Conservation (phyloP, 768 basidiomycete species). For the Cystobasidiopsis lactophilus region DNA sequence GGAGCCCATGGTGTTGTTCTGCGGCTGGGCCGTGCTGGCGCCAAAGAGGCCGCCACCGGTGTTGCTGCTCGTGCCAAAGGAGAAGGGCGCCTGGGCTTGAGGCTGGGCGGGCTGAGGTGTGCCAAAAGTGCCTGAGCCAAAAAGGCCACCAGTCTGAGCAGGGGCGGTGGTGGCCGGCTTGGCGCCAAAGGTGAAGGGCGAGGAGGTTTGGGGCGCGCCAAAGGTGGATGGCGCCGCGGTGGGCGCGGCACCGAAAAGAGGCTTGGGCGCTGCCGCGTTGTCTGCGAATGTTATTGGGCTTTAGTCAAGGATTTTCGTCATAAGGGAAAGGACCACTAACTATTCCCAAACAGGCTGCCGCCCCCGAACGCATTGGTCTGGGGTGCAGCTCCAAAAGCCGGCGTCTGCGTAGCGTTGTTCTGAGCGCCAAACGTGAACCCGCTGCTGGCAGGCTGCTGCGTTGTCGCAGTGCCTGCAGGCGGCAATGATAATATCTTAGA, state of each 20-base stretch:
- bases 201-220: neutral
- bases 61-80: slow-evolving; percentile 11
- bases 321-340: no score
- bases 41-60: neutral
- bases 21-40: slow-evolving; percentile 5
- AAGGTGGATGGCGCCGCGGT: neutral
- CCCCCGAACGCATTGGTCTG: no score
- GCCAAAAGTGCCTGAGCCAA: neutral
- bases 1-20: slow-evolving; percentile 26
- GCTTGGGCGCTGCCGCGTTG: neutral
- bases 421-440: neutral
- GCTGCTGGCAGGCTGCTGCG: neutral
- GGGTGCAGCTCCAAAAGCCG: no score
- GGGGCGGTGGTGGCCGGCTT: neutral
- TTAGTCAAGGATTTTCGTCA: no score
- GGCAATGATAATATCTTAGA: no score
- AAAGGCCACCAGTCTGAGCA: neutral
- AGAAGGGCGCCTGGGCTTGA: slow-evolving; percentile 6
- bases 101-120: slow-evolving; percentile 6
- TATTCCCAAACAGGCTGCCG: no score
- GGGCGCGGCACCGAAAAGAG: neutral
- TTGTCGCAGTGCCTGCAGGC: no score
- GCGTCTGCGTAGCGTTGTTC: neutral
- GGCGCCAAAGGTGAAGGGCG: slow-evolving; percentile 1
- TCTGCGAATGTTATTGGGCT: no score